Evolutionary conservation across 176 grass and related monocot species (phyloP).

Genomic region (Oryza nivara): DNA sequence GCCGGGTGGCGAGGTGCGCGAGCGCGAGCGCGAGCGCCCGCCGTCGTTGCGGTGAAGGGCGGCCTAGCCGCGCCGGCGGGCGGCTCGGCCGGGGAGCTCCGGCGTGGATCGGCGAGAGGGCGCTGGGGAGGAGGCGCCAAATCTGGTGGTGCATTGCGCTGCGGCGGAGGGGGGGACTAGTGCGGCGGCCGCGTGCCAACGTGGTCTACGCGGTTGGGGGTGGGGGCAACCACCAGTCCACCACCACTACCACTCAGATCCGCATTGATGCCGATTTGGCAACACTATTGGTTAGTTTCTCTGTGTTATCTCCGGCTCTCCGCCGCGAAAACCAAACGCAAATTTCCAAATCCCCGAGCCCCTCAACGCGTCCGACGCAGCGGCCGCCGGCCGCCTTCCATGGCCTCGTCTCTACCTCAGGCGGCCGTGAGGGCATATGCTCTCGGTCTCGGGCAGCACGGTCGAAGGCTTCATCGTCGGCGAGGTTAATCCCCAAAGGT

Average conservation of each 20-base stretch:
- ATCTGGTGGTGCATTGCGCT: slow-evolving; percentile 47
- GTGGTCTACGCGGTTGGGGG: slow-evolving; percentile 9
- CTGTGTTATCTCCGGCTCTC: neutral
- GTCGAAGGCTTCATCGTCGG: slow-evolving; percentile 45
- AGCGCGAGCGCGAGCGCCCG: neutral
- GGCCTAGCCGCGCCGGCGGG: neutral
- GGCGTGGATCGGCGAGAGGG: slow-evolving; percentile 33
- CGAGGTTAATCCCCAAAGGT: neutral
- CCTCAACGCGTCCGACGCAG: neutral
- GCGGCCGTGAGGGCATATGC: neutral
- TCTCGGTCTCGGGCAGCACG: slow-evolving; percentile 38
- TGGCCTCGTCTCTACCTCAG: slow-evolving; percentile 29
- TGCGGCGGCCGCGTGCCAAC: slow-evolving; percentile 4
- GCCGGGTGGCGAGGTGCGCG: neutral
- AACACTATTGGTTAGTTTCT: neutral
- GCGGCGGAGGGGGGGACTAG: neutral
- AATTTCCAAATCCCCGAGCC: neutral
- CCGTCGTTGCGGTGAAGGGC: neutral
- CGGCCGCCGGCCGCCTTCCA: slow-evolving; percentile 20
- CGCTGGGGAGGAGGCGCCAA: slow-evolving; percentile 45
- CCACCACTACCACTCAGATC: neutral
- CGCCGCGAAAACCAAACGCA: neutral
- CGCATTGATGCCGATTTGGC: slow-evolving; percentile 4
- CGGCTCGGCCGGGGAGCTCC: neutral
- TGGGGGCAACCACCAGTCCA: neutral